Percentiles rank a stretch among this genome's conserved stretches.
These are phyloP conservation scores for Darksidea phi DNA, from an alignment of 495 filamentous ascomycete genomes.

Conservation along the genomic window DNA sequence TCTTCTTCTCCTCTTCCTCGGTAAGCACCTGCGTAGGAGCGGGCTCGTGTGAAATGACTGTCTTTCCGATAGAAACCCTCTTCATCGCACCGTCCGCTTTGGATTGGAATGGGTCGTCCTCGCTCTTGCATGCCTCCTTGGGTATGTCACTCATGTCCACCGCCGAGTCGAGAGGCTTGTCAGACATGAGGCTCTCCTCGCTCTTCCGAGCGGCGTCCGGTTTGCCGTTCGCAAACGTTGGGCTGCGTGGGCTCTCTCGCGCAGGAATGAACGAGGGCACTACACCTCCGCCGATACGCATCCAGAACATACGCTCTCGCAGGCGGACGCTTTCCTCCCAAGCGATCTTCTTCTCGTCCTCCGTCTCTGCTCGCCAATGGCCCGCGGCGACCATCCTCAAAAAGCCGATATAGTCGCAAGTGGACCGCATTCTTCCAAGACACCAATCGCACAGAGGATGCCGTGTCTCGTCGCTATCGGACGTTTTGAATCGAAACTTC, in stretches of 20 bases:
- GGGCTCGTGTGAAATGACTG: constrained; percentile 20
- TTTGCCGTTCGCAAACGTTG: constrained; percentile 25
- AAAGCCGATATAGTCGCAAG: constrained; percentile 90
- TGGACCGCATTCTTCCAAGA: constrained; percentile 74
- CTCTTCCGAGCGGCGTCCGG: constrained; percentile 22
- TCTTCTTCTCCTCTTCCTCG: constrained; percentile 25
- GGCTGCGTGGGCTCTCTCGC: constrained; percentile 36
- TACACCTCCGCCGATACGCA: constrained; percentile 82
- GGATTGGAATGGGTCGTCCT: constrained; percentile 32
- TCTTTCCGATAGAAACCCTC: constrained; percentile 36
- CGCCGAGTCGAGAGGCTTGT: constrained; percentile 23
- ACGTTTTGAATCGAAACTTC: constrained; percentile 85
- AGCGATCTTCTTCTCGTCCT: constrained; percentile 73
- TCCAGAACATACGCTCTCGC: constrained; percentile 95
- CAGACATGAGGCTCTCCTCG: constrained; percentile 23
- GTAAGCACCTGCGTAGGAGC: constrained; percentile 6
- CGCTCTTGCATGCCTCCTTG: constrained; percentile 10
- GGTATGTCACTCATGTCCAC: constrained; percentile 27
- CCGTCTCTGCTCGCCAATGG: constrained; percentile 74
- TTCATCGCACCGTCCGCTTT: constrained; percentile 17
- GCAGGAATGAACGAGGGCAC: constrained; percentile 58
- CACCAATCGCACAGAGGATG: constrained; percentile 92
- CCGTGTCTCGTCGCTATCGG: constrained; percentile 74
- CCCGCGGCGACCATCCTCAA: constrained; percentile 86
- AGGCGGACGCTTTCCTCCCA: constrained; percentile 92